Evolutionary conservation across 768 basidiomycete genomes (phyloP).

Genomic region (Podaxis sp.): DNA sequence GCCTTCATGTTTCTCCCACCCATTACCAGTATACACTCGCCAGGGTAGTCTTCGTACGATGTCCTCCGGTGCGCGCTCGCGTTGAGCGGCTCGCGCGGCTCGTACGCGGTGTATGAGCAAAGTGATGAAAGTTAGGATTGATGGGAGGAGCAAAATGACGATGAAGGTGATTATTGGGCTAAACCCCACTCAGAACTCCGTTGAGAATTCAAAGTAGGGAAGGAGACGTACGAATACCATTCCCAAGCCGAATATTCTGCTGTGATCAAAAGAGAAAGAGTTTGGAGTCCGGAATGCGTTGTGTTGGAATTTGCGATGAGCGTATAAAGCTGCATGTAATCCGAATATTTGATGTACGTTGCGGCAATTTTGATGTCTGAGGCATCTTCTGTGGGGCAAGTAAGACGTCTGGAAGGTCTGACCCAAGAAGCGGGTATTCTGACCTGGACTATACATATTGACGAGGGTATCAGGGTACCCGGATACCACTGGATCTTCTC

Average conservation of each 20-base stretch:
- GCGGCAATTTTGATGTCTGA: slow-evolving; percentile 83
- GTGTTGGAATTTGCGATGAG: slow-evolving; percentile 76
- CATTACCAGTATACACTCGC: slow-evolving; percentile 77
- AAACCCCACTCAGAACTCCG: slow-evolving; percentile 16
- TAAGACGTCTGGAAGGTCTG: slow-evolving; percentile 13
- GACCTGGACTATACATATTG: slow-evolving; percentile 92
- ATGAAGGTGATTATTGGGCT: slow-evolving; percentile 87
- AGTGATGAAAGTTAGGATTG: slow-evolving; percentile 84
- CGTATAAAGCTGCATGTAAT: slow-evolving; percentile 69
- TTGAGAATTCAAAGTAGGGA: slow-evolving; percentile 9
- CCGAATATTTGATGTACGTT: slow-evolving; percentile 84
- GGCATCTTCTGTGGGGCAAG: slow-evolving; percentile 62
- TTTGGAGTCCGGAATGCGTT: slow-evolving; percentile 73
- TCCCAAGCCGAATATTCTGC: slow-evolving; percentile 85
- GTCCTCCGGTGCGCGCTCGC: slow-evolving; percentile 81
- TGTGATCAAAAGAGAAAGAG: slow-evolving; percentile 74
- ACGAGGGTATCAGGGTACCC: slow-evolving; percentile 76
- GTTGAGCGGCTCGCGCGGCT: slow-evolving; percentile 75
- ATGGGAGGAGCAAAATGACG: slow-evolving; percentile 87
- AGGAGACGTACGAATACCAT: slow-evolving; percentile 79
- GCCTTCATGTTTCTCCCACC: slow-evolving; percentile 78
- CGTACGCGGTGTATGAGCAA: slow-evolving; percentile 89
- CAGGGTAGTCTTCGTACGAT: slow-evolving; percentile 79
- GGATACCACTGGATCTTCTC: slow-evolving; percentile 62
- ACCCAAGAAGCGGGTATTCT: slow-evolving; percentile 21